Base-by-base conservation (phyloP, 768 basidiomycete genomes). In the Auricularia auricula-judae region DNA sequence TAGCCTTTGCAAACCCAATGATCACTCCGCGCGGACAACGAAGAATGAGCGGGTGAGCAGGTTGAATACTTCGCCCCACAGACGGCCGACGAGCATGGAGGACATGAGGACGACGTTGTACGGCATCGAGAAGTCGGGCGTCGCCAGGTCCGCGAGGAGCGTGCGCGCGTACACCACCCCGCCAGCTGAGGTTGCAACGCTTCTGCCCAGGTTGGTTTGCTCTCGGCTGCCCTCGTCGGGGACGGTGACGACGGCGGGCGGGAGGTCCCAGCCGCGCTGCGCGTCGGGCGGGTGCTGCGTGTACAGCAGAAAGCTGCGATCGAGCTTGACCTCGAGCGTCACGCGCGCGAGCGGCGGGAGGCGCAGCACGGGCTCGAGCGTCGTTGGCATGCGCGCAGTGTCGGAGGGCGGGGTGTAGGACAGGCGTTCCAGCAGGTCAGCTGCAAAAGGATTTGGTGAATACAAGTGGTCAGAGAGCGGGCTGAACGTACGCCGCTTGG, bases 31-130 rank as follows among this genome's bases (percentile, higher is more conserved):
- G 18, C 63, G 60, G 53, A 68, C 63, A 5, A 66, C 54, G 3
- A 87, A 83, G 80, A 93, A 93, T 69, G 82, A 82, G 67, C 96
- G 76, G 58, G 91, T 91, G 74, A 98, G 76, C 61, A 86, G 73
- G 71, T 98, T 98, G 76, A 98, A 93, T 56, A 96, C 76, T 70
- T 86, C 90, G 65, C 96, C 97, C 75, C 98, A 98, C 63, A 95
- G 86, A 67, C 97, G 84, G 56, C 95, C 93, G 62, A 97, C 82
- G 51, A 98, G 78, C 10, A 93, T 93, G 72, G 89, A 92, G 65
- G 84, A 93, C 79, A 98, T 89, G 71, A 98, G 97, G 75, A 98
- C 98, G 59, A 98, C 96, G 76, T 98, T 99, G 78, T 98, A 98
- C 0, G 97, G 97, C 97, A 98, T 98, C 74, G 91, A 94, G 73